These are phyloP conservation scores for Wickerhamomyces queroliae DNA, from an alignment of 805 yeast species.

Conservation along the genomic window DNA sequence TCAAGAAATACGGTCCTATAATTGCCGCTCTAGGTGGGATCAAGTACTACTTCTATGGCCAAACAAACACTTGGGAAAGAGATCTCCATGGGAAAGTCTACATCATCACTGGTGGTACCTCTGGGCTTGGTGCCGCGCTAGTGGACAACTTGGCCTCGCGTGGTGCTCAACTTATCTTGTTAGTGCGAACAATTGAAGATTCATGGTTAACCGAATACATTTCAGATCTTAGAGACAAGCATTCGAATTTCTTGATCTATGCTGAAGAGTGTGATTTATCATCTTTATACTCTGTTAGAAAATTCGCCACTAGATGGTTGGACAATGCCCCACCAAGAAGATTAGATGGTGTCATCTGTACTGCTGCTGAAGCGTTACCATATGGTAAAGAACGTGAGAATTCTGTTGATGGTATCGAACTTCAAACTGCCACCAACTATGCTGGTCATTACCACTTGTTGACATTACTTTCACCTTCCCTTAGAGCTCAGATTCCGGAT, in stretches of 20 bases:
- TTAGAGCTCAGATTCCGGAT: constrained; percentile 89
- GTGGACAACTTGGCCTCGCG: constrained; percentile 66
- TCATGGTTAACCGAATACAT: constrained; percentile 78
- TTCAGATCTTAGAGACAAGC: constrained; percentile 64
- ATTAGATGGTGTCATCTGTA: constrained; percentile 82
- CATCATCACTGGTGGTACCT: constrained; percentile 87
- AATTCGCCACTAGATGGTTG: constrained; percentile 92
- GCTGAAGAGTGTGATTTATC: constrained; percentile 87
- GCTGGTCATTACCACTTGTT: constrained; percentile 77
- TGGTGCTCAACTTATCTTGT: constrained; percentile 83
- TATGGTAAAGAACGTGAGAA: constrained; percentile 56
- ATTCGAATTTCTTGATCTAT: constrained; percentile 71
- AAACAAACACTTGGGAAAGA: constrained; percentile 85
- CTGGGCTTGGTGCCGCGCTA: constrained; percentile 80
- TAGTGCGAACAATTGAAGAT: constrained; percentile 59
- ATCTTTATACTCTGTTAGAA: constrained; percentile 69
- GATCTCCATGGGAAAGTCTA: constrained; percentile 87
- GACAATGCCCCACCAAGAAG: constrained; percentile 89
- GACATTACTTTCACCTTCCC: constrained; percentile 73
- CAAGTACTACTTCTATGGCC: constrained; percentile 76
- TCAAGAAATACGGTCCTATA: constrained; percentile 55
- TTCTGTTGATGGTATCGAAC: constrained; percentile 79
- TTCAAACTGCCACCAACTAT: constrained; percentile 80
- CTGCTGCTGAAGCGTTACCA: constrained; percentile 83
- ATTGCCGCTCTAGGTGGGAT: constrained; percentile 37